Evolutionary conservation across 768 basidiomycete genomes (phyloP).

Genomic region (Auricularia sp.): DNA sequence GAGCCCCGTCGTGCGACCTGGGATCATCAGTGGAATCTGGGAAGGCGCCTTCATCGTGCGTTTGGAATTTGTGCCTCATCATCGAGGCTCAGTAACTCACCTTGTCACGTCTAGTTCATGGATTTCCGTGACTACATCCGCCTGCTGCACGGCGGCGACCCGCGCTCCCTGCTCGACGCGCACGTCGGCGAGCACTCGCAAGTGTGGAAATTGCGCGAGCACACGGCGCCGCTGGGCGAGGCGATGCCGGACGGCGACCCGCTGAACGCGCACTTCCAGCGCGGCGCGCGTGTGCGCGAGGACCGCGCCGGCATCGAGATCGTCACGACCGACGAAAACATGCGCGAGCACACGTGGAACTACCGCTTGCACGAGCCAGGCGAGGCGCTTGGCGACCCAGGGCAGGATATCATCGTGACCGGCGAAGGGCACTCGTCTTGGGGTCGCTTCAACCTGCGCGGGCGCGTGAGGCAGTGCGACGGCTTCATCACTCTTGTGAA

Average conservation of each 20-base stretch:
- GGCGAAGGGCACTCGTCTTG: slow-evolving; percentile 88
- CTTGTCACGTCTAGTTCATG: slow-evolving; percentile 41
- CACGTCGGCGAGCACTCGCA: slow-evolving; percentile 77
- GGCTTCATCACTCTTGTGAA: slow-evolving; percentile 76
- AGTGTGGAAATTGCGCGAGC: slow-evolving; percentile 79
- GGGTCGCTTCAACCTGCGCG: slow-evolving; percentile 75
- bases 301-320: slow-evolving; percentile 24
- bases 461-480: slow-evolving; percentile 71
- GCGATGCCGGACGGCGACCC: slow-evolving; percentile 47
- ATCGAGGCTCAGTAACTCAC: no score
- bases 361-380: neutral
- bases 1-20: neutral
- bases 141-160: slow-evolving; percentile 58
- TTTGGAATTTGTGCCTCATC: neutral
- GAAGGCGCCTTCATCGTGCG: slow-evolving; percentile 11
- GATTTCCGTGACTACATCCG: slow-evolving; percentile 79
- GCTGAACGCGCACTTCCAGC: slow-evolving; percentile 50
- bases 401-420: slow-evolving; percentile 56
- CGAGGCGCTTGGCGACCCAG: slow-evolving; percentile 14
- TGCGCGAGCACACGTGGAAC: slow-evolving; percentile 16
- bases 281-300: slow-evolving; percentile 41
- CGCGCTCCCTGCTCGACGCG: slow-evolving; percentile 57
- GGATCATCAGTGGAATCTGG: slow-evolving; percentile 10
- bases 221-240: slow-evolving; percentile 19
- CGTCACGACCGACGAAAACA: slow-evolving; percentile 20